Conservation (phyloP, 495 filamentous ascomycete species). For the Hyphodiscus hymeniophilus region DNA sequence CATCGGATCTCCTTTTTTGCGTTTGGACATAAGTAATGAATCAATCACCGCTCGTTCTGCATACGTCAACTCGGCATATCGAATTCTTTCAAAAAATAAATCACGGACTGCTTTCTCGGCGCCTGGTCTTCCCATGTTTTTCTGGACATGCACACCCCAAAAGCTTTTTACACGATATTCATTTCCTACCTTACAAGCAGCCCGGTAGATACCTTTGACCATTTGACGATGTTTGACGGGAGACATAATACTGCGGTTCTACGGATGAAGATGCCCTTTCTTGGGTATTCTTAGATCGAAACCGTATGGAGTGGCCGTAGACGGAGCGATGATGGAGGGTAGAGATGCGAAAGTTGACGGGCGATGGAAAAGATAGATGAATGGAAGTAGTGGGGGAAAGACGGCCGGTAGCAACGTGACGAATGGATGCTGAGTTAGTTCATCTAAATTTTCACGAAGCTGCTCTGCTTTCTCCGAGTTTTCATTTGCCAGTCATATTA, state of each 20-base stretch:
- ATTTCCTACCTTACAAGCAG: constrained; percentile 24
- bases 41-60: constrained; percentile 14
- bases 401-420: constrained; percentile 24
- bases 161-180: constrained; percentile 24
- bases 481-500: not conserved
- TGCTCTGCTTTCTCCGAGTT: not conserved
- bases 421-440: constrained; percentile 20
- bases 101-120: constrained; percentile 24
- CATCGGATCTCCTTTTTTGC: constrained; percentile 20
- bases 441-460: not conserved
- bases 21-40: constrained; percentile 20
- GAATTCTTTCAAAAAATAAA: constrained; percentile 10
- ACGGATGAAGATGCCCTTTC: constrained; percentile 8
- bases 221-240: constrained; percentile 20
- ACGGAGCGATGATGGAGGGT: constrained; percentile 15
- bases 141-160: constrained; percentile 17
- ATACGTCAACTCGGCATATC: constrained; percentile 17
- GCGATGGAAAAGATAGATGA: constrained; percentile 25
- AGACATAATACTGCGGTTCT: constrained; percentile 13
- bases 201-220: constrained; percentile 21
- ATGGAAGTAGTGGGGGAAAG: constrained; percentile 23
- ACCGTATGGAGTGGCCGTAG: constrained; percentile 13
- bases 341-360: constrained; percentile 22
- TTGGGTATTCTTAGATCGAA: constrained; percentile 14
- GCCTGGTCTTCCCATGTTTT: constrained; percentile 25